Base-by-base conservation (phyloP, 2,329 filamentous ascomycete species). In the Lachnellula cervina region DNA sequence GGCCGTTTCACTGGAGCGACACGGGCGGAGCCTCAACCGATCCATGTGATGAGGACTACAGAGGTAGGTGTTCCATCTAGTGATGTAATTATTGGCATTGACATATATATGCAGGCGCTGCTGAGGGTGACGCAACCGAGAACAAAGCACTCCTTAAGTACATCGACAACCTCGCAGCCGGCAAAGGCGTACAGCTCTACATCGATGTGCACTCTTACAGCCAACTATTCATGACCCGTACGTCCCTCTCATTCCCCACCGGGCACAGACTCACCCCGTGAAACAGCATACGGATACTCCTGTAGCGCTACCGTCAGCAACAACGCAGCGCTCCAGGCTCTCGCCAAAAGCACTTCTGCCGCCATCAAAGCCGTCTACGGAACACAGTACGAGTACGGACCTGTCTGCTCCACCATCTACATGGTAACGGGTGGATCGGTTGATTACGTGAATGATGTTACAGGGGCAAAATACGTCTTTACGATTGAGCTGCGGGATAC, bases 171-270 rank as follows among this genome's bases (percentile, higher is more conserved):
- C 64, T 83, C 23, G 71, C 73, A 3, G 54, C 64, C 8, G 54
- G 61, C 3, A 74, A 79, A 58, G 80, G 81, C 1, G 71, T 87
- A 42, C 79, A 81, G 63, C 73, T 85, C 2, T 88, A 80, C 69
- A 80, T 87, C 60, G 84, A 88, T 69, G 82, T 80, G 66, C 84
- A 88, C 70, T 77, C 81, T 0, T 88, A 85, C 70, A 79, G 77
- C 11, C 83, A 87, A 62, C 73, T 81, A 34, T 77, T 86, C 56
- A 75, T 82, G 56, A 75, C 77, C 17, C 79, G 63, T 64, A 51
- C 45, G 62, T 57, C 35, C 45, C 13, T 28, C n/a, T 11, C 25
- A 49, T 35, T 45, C 37, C n/a, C 21, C 16, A 28, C 5, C 5
- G 16, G 52, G 6, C 47, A 17, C 32, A 57, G 23, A n/a, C 28